Evolutionary conservation across 495 filamentous ascomycete species (phyloP).

Genomic region (Xanthoparmelia taractica): DNA sequence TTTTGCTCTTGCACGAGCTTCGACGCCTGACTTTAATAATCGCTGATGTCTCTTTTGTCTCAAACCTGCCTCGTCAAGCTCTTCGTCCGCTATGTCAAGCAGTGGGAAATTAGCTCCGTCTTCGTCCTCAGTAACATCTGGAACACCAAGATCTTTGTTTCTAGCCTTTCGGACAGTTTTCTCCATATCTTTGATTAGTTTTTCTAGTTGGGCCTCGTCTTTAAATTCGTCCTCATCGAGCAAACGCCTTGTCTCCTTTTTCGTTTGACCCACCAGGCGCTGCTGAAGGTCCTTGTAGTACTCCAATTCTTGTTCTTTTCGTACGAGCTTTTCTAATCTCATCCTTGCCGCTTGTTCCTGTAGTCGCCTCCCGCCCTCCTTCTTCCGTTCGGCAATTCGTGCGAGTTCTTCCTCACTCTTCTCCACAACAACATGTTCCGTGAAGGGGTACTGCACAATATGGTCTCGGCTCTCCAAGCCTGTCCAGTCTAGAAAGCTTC

Average conservation of each 20-base stretch:
- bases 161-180: conserved; percentile 77
- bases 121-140: conserved; percentile 64
- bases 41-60: conserved; percentile 89
- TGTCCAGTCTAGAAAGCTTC: conserved; percentile 70
- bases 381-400: conserved; percentile 78
- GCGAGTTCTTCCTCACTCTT: conserved; percentile 91
- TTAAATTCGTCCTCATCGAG: conserved; percentile 87
- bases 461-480: conserved; percentile 82
- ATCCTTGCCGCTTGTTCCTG: conserved; percentile 97
- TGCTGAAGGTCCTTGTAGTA: conserved; percentile 79
- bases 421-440: conserved; percentile 76
- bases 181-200: conserved; percentile 77
- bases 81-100: conserved; percentile 81
- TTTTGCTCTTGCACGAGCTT: conserved; percentile 83
- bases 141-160: conserved; percentile 84
- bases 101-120: conserved; percentile 78
- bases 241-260: conserved; percentile 80
- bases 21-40: conserved; percentile 86
- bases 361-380: conserved; percentile 81
- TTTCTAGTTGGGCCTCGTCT: conserved; percentile 75
- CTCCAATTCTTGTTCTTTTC: conserved; percentile 90
- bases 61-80: conserved; percentile 80
- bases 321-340: conserved; percentile 86
- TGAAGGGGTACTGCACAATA: conserved; percentile 87
- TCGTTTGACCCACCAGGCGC: conserved; percentile 59